Evolutionary conservation across 192 early-diverging fungal genomes (phyloP).

Genomic region (Backusella tarrabulga): DNA sequence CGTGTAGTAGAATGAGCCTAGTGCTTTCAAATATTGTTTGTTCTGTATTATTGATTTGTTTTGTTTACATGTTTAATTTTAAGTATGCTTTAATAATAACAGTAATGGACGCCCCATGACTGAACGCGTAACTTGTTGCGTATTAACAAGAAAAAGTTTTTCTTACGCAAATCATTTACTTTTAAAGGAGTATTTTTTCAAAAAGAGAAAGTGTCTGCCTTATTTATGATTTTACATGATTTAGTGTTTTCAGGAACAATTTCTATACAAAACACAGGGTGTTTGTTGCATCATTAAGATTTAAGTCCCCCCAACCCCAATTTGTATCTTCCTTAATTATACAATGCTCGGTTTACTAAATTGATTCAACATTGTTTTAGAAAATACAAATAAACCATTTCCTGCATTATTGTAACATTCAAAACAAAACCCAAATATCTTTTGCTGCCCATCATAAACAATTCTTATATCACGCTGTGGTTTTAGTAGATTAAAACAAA

Average conservation of each 20-base stretch:
- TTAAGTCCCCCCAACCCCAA: neutral
- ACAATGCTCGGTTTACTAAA: neutral
- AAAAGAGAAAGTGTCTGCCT: no score
- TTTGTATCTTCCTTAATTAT: neutral
- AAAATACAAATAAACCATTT: neutral
- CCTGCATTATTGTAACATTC: neutral
- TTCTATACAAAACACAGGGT: no score
- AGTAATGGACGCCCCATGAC: neutral
- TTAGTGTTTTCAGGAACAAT: neutral
- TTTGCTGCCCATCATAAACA: neutral
- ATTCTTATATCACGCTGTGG: neutral
- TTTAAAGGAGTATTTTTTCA: neutral
- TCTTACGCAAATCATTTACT: neutral
- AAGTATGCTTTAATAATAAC: neutral
- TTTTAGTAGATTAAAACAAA: neutral
- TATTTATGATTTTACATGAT: neutral
- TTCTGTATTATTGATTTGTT: neutral
- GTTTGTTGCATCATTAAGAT: neutral
- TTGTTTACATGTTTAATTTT: neutral
- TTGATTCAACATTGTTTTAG: neutral
- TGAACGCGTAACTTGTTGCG: neutral
- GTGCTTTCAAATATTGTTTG: neutral
- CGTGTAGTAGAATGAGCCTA: neutral
- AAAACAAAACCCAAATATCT: neutral
- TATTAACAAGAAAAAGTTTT: neutral